Base-by-base conservation (phyloP, 139 green algal genomes). In the Mychonastes homosphaera region DNA sequence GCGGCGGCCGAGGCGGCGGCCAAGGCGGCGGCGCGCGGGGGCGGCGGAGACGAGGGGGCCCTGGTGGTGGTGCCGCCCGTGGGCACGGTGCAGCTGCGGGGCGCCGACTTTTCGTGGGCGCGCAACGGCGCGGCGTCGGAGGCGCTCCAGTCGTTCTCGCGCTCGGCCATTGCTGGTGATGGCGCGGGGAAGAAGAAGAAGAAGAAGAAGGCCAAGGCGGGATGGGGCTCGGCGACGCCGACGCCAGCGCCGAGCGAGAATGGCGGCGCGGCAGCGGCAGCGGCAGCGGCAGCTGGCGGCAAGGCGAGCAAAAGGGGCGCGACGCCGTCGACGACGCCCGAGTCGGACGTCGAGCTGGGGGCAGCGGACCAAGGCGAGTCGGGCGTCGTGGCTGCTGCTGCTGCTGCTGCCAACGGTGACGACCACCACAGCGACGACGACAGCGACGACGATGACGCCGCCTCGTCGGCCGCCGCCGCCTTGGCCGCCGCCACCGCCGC, bases 51-150 rank as follows among this genome's bases (percentile, higher is more conserved):
- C 1, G 41, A 28, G 10, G 28, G 0, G 6, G 62, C 36, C 3
- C 51, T 67, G 12, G 45, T 48, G 21, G 56, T 74, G 9, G 46
- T 46, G 39, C 26, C 72, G 21, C 56, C 71, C 2, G 35, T 39
- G 4, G 67, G 72, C 2, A 53, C 56, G 21, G 71, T 86, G 0
- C 58, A 64, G 23, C 49, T 88, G 40, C 28, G 68, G 0, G 74
- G 76, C 1, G 70, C 63, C 1, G 73, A 81, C 34, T 89, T 79
- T 53, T 72, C 81, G 24, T 89, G 82, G 82, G 46, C 60, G n/a
- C 45, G 54, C 32, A 51, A 67, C 43, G 41, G n/a, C n/a, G n/a
- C n/a, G n/a, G n/a, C n/a, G n/a, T n/a, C n/a, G n/a, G n/a, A n/a
- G n/a, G n/a, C n/a, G n/a, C n/a, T n/a, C n/a, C n/a, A n/a, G n/a